These are phyloP conservation scores for Cinchona pubescens DNA, from an alignment of 257 asterid species.

Conservation along the genomic window DNA sequence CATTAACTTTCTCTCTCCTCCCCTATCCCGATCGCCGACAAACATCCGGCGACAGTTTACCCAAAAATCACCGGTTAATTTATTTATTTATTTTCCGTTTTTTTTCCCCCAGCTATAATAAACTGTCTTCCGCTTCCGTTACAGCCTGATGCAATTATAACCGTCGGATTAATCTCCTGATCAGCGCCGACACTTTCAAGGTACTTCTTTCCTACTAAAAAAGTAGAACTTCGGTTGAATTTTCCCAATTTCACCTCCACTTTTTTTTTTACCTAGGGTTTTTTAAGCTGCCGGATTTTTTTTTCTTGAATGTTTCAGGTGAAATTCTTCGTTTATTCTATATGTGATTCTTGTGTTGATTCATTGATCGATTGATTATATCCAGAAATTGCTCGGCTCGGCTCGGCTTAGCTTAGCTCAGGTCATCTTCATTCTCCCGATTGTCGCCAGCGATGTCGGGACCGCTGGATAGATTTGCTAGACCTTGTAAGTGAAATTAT, in stretches of 20 bases:
- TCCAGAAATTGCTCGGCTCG: conserved; percentile 6
- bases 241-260: conserved; percentile 1
- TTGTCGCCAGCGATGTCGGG: conserved; percentile 61
- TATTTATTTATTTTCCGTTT: background rate
- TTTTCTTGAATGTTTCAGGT: too few relatives aligned
- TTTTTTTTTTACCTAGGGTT: conserved; percentile 12
- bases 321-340: background rate
- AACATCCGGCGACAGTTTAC: conserved; percentile 42
- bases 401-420: conserved; percentile 5
- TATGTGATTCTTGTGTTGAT: conserved; percentile 21
- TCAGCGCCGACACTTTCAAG: conserved; percentile 32
- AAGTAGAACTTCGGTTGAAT: conserved; percentile 10
- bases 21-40: conserved; percentile 37
- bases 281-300: background rate
- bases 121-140: conserved; percentile 17
- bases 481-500: conserved; percentile 62
- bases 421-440: conserved; percentile 1
- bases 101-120: background rate
- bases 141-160: conserved; percentile 33
- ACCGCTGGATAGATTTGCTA: conserved; percentile 85
- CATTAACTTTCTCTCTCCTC: conserved; percentile 8
- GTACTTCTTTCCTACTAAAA: conserved; percentile 11
- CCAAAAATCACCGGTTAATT: background rate
- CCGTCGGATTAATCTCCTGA: conserved; percentile 45
- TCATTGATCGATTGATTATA: conserved; percentile 18